Evolutionary conservation across 768 basidiomycete genomes (phyloP).

Genomic region (Glaciozyma antarctica): DNA sequence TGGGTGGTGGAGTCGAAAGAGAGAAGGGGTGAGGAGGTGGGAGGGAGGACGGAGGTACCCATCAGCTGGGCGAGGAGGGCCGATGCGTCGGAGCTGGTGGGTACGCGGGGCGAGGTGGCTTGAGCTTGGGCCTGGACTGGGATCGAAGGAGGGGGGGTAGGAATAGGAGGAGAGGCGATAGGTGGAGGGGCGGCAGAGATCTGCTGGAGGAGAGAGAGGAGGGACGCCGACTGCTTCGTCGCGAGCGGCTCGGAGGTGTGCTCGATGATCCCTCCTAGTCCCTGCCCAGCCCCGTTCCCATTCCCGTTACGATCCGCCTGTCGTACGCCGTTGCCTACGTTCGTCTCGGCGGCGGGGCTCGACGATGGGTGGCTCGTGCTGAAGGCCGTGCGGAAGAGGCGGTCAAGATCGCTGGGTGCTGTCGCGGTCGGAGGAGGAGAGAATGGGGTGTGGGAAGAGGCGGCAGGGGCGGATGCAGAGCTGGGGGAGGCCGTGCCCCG

Average conservation of each 20-base stretch:
- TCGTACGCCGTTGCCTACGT: not conserved
- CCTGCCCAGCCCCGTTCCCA: too few relatives aligned
- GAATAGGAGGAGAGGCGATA: too few relatives aligned
- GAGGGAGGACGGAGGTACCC: too few relatives aligned
- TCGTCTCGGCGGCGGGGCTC: not conserved
- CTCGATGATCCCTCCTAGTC: not conserved
- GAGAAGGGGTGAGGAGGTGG: too few relatives aligned
- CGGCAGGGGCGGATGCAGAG: too few relatives aligned
- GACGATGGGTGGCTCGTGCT: not conserved
- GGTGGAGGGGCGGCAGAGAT: not conserved
- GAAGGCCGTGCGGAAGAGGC: not conserved
- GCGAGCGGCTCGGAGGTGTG: not conserved
- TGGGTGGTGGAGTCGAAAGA: too few relatives aligned
- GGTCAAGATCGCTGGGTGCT: not conserved
- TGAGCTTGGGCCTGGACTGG: too few relatives aligned
- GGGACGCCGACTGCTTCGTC: not conserved
- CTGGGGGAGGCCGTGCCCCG: too few relatives aligned
- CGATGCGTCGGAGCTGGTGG: too few relatives aligned
- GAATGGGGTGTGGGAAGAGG: not conserved
- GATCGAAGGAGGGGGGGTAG: too few relatives aligned
- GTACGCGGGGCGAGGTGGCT: too few relatives aligned
- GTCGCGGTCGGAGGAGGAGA: not conserved
- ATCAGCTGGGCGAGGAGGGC: too few relatives aligned
- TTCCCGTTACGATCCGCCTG: not conserved
- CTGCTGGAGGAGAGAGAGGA: not conserved